Conservation (phyloP, 768 basidiomycete species). For the Russula virescens region DNA sequence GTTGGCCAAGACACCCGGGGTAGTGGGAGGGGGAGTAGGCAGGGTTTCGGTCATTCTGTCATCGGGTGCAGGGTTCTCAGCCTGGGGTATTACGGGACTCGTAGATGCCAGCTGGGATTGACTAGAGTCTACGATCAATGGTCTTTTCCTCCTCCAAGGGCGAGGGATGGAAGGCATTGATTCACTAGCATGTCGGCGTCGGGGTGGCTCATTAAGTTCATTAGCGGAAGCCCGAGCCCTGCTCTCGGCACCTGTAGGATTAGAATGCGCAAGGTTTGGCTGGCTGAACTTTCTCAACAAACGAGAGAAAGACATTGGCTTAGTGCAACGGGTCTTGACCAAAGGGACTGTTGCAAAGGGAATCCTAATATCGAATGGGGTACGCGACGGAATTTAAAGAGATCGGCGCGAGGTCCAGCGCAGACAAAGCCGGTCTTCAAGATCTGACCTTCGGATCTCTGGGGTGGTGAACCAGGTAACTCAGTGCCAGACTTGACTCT, state of each 20-base stretch:
- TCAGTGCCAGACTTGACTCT: not conserved
- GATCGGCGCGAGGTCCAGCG: too few species aligned
- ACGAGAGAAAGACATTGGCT: constrained; percentile 2
- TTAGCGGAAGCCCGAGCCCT: not conserved
- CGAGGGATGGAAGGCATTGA: not conserved
- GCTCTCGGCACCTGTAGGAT: not conserved
- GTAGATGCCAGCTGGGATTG: not conserved
- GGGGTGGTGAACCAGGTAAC: not conserved
- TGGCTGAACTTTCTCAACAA: constrained; percentile 7
- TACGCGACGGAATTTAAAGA: too few species aligned
- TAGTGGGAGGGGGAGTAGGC: not conserved
- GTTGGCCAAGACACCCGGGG: not conserved
- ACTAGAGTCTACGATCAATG: not conserved
- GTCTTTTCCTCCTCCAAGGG: not conserved
- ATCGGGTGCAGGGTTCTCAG: not conserved
- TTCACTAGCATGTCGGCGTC: not conserved
- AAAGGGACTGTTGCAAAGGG: not conserved
- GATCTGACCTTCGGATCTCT: too few species aligned
- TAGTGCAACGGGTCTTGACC: not conserved
- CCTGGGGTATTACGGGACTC: not conserved
- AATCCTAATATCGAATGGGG: too few species aligned
- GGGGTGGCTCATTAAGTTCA: not conserved
- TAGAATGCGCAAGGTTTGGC: not conserved
- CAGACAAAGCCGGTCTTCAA: too few species aligned
- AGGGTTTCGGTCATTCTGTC: not conserved